Base-by-base conservation (phyloP, 2,329 filamentous ascomycete genomes). In the Cordyceps javanica region DNA sequence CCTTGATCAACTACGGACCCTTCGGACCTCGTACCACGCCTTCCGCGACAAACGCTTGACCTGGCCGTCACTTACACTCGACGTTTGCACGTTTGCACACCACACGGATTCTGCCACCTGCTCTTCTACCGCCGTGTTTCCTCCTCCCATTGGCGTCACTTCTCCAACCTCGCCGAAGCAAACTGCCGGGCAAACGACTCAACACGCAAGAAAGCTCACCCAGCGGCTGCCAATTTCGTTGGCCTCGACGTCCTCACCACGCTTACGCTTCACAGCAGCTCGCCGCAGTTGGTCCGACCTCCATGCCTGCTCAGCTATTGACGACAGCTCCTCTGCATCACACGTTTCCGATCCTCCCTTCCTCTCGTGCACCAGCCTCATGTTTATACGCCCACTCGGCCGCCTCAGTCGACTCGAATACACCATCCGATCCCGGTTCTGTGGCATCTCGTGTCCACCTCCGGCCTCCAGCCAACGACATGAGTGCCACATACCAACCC, bases 401-500 rank as follows among this genome's bases (percentile, higher is more conserved):
- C 26, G 19, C 26, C 14, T 34, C 14, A 10, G 26, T 41, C 45
- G 19, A 49, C 25, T 32, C 25, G 34, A 49, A 49, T 19, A 23
- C 16, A 19, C 30, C 25, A 25, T 41, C 44, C 26, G 54, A 34
- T 19, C 32, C 32, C 34, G 36, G 25, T n/a, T 26, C n/a, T 41
- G 13, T 49, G 34, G 54, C 44, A 41, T 30, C 44, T 49, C 44
- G 19, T 42, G 45, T 19, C 54, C n/a, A 23, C 19, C 34, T 26
- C 34, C 53, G 42, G 28, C 19, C 21, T 41, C 68, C 72, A 28
- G 41, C 39, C 62, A 79, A 82, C 71, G 72, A 75, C 60, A 77
- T 83, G 81, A 79, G 75, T 63, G 72, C 78, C 60, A 71, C 76
- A n/a, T 82, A 81, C 62, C 77, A 80, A 52, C 71, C 75, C 13